These are phyloP conservation scores for Thielaviopsis punctulata DNA, from an alignment of 2,329 filamentous ascomycete species.

Conservation along the genomic window DNA sequence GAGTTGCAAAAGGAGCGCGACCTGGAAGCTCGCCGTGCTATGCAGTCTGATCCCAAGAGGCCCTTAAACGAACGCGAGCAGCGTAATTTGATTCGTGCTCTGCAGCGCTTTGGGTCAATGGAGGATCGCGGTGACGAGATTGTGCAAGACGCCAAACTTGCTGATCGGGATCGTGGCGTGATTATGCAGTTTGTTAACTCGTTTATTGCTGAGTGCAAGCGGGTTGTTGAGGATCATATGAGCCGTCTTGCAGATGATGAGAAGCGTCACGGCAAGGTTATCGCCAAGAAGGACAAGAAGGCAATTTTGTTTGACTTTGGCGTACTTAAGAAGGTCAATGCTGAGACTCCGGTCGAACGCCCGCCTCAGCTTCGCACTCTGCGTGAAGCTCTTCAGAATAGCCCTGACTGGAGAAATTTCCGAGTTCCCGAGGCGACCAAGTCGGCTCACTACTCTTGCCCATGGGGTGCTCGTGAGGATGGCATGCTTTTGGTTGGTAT, in stretches of 20 bases:
- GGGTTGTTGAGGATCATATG: constrained; percentile 48
- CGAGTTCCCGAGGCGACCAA: constrained; percentile 85
- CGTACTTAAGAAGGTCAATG: constrained; percentile 87
- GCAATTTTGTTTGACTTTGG: constrained; percentile 90
- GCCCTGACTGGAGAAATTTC: constrained; percentile 59
- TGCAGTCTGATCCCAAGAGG: constrained; percentile 69
- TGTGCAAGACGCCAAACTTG: constrained; percentile 68
- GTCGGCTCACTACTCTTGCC: constrained; percentile 73
- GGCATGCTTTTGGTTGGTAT: constrained; percentile 95
- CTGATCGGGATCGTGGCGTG: constrained; percentile 65
- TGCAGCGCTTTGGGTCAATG: constrained; percentile 78
- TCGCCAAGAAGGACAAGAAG: constrained; percentile 96
- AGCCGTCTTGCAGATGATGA: constrained; percentile 64
- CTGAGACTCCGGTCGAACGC: constrained; percentile 83
- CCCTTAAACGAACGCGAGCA: constrained; percentile 85
- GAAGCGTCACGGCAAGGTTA: constrained; percentile 59
- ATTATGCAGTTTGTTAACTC: constrained; percentile 61
- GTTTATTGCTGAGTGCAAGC: constrained; percentile 41
- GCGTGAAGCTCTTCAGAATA: constrained; percentile 50
- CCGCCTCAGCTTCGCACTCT: constrained; percentile 78
- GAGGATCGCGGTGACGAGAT: constrained; percentile 80
- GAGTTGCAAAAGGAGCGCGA: constrained; percentile 55
- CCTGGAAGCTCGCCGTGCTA: constrained; percentile 54
- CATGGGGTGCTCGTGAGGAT: constrained; percentile 86
- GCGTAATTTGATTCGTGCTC: constrained; percentile 76